These are phyloP conservation scores for Fusarium sp. DNA, from an alignment of 2,329 filamentous ascomycete genomes.

Conservation along the genomic window DNA sequence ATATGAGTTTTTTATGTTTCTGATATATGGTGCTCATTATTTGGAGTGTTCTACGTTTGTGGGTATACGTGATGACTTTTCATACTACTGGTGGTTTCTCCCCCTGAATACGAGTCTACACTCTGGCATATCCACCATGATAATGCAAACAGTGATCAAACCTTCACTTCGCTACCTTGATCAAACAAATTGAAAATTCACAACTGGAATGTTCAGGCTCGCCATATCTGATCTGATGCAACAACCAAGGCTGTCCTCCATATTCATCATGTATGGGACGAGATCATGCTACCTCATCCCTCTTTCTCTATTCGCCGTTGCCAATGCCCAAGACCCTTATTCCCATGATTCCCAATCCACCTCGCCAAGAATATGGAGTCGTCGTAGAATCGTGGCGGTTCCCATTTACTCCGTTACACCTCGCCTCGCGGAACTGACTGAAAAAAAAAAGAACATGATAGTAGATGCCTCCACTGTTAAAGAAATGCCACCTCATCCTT, in stretches of 20 bases:
- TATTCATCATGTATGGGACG: background rate
- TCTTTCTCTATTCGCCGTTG: constrained; percentile 11
- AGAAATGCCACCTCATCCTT: constrained; percentile 26
- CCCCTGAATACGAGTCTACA: background rate
- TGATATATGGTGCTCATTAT: background rate
- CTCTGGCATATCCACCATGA: background rate
- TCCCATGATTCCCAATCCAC: background rate
- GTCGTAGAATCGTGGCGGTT: background rate
- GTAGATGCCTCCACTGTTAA: constrained; percentile 22
- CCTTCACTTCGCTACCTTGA: background rate
- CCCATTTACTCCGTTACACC: constrained; percentile 29
- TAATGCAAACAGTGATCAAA: background rate
- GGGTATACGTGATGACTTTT: background rate
- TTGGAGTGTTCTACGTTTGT: background rate
- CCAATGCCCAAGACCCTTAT: background rate
- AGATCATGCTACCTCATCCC: background rate
- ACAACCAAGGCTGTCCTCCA: background rate
- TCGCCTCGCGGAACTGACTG: constrained; percentile 34
- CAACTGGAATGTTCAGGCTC: background rate
- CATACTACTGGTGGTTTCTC: background rate
- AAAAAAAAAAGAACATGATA: constrained; percentile 11
- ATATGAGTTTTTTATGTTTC: constrained; percentile 21
- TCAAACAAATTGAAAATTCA: background rate
- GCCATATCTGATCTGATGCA: background rate
- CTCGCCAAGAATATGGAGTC: background rate